Evolutionary conservation across 2,329 filamentous ascomycete genomes (phyloP).

Genomic region (Arthrocladium fulminans): DNA sequence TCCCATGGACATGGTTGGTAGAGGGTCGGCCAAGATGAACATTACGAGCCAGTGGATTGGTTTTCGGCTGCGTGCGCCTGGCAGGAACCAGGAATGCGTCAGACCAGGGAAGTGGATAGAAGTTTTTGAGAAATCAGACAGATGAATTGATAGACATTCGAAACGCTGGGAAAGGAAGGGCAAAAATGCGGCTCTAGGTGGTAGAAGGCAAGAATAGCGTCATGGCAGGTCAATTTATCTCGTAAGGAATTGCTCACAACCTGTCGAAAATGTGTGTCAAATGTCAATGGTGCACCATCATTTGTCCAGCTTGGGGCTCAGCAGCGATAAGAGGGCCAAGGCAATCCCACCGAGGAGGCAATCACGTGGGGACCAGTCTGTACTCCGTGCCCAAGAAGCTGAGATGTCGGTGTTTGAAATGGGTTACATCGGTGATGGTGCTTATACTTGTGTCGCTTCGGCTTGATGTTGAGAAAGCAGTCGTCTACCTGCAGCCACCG

Average conservation of each 20-base stretch:
- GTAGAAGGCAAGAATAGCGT: slow-evolving; percentile 5
- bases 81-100: not conserved
- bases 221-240: slow-evolving; percentile 7
- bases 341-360: not conserved
- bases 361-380: not conserved
- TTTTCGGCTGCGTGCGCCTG: not conserved
- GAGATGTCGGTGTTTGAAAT: too few species aligned
- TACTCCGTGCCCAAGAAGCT: too few species aligned
- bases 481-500: too few species aligned
- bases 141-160: slow-evolving; percentile 1
- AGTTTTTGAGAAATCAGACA: not conserved
- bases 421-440: too few species aligned
- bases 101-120: not conserved
- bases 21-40: not conserved
- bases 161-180: slow-evolving; percentile 1
- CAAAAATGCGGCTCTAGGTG: not conserved
- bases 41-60: slow-evolving; percentile 3
- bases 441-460: too few species aligned
- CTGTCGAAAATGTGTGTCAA: slow-evolving; percentile 8
- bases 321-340: not conserved
- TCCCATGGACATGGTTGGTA: not conserved
- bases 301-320: not conserved
- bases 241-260: slow-evolving; percentile 9
- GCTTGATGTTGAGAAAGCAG: too few species aligned
- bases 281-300: not conserved